Percentiles rank a stretch among this genome's conserved stretches.
These are phyloP conservation scores for Amanita thiersii DNA, from an alignment of 768 basidiomycete species.

Conservation along the genomic window DNA sequence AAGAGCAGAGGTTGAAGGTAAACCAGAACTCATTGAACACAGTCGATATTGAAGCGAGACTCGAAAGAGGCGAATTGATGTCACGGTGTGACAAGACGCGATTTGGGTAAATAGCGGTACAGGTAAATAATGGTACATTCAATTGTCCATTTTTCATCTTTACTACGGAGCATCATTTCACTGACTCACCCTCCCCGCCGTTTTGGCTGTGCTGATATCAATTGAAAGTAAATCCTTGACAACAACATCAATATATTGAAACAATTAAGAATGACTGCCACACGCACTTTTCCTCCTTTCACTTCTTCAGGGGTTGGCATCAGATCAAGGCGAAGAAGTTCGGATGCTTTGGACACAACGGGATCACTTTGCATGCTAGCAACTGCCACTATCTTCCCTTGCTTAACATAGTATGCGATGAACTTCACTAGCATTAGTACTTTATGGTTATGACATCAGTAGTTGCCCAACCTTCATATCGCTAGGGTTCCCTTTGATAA, in stretches of 20 bases:
- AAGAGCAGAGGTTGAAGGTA: constrained; percentile 5
- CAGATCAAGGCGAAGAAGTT: constrained; percentile 66
- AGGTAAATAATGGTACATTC: too few relatives aligned
- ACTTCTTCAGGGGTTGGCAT: constrained; percentile 78
- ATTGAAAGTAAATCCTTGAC: constrained; percentile 31
- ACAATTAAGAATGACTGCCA: background rate
- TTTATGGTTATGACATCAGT: too few relatives aligned
- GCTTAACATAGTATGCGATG: constrained; percentile 70
- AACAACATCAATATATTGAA: constrained; percentile 1
- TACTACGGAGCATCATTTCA: too few relatives aligned
- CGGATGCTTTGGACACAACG: constrained; percentile 68
- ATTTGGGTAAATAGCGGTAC: too few relatives aligned
- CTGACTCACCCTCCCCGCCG: constrained; percentile 17
- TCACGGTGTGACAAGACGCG: too few relatives aligned
- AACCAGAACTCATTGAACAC: background rate
- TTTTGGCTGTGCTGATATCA: constrained; percentile 27
- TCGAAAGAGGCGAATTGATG: too few relatives aligned
- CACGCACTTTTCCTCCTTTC: constrained; percentile 59
- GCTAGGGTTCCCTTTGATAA: constrained; percentile 64
- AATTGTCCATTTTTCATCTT: too few relatives aligned
- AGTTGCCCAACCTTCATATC: constrained; percentile 60
- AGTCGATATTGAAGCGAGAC: too few relatives aligned
- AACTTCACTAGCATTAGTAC: constrained; percentile 44
- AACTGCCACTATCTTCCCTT: constrained; percentile 57
- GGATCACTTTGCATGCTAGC: constrained; percentile 82